These are phyloP conservation scores for Floccularia luteovirens DNA, from an alignment of 768 basidiomycete species.

Conservation along the genomic window DNA sequence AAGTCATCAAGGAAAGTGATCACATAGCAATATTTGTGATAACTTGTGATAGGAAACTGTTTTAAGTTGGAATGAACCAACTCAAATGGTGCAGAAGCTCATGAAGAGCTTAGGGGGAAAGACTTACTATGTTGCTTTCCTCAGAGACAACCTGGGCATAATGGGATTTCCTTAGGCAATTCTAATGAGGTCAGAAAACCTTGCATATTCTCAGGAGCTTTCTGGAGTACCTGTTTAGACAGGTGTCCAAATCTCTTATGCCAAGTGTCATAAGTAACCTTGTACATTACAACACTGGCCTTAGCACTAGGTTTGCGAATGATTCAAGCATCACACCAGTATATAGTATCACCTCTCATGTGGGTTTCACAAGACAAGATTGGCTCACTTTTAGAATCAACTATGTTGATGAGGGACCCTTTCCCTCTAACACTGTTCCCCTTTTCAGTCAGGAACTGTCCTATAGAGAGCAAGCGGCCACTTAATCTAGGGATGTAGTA, in stretches of 20 bases:
- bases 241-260: conserved; percentile 1
- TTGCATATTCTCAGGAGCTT: not conserved
- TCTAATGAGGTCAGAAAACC: not conserved
- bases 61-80: conserved; percentile 1
- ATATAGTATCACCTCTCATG: not conserved
- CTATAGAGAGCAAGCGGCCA: too few relatives aligned
- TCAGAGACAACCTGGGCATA: not conserved
- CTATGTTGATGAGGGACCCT: too few relatives aligned
- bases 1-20: conserved; percentile 1
- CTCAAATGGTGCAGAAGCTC: not conserved
- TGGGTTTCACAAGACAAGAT: not conserved
- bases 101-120: not conserved
- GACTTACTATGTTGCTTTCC: not conserved
- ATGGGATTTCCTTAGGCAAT: not conserved
- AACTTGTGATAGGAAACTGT: not conserved
- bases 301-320: not conserved
- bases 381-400: not conserved
- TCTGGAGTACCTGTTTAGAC: not conserved
- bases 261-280: not conserved
- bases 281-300: not conserved
- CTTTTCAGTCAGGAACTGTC: too few relatives aligned
- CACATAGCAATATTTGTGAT: not conserved
- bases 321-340: not conserved
- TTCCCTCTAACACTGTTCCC: too few relatives aligned
- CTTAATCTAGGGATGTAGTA: too few relatives aligned